phyloP scores from a whole-genome alignment of 140 eudicot genomes.

The Flaveria floridana region DNA sequence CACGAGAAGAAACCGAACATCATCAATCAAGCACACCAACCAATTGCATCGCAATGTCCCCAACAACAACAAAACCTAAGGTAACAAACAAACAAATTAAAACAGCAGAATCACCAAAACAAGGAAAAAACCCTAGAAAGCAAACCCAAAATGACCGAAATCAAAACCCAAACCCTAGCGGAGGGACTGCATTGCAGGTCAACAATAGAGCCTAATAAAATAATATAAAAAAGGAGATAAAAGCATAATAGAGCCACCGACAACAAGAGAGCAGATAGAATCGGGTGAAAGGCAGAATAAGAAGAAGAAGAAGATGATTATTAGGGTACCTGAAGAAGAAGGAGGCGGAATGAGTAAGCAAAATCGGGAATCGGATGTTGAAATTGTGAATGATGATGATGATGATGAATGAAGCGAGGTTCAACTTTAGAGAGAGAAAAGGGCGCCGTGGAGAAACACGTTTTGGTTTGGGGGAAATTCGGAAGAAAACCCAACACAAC shows the following conservation, averaged over 20 bases:
- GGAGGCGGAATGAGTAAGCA: neutral
- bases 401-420: neutral
- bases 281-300: neutral
- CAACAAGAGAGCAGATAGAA: neutral
- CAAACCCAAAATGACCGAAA: slow-evolving; percentile 12
- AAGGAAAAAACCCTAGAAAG: slow-evolving; percentile 36
- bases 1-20: neutral
- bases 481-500: too few species aligned
- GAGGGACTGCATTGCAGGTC: slow-evolving; percentile 24
- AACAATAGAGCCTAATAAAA: slow-evolving; percentile 17
- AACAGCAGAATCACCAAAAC: neutral
- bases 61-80: neutral
- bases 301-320: neutral
- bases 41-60: neutral
- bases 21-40: slow-evolving; percentile 19
- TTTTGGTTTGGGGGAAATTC: too few species aligned
- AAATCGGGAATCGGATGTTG: slow-evolving; percentile 11
- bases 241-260: slow-evolving; percentile 27
- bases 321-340: slow-evolving; percentile 26
- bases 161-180: slow-evolving; percentile 28
- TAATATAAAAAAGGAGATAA: neutral
- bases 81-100: neutral
- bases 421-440: slow-evolving; percentile 8
- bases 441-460: neutral
- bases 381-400: slow-evolving; percentile 28